phyloP scores from a whole-genome alignment of 116 monocot species.

The Zostera marina region DNA sequence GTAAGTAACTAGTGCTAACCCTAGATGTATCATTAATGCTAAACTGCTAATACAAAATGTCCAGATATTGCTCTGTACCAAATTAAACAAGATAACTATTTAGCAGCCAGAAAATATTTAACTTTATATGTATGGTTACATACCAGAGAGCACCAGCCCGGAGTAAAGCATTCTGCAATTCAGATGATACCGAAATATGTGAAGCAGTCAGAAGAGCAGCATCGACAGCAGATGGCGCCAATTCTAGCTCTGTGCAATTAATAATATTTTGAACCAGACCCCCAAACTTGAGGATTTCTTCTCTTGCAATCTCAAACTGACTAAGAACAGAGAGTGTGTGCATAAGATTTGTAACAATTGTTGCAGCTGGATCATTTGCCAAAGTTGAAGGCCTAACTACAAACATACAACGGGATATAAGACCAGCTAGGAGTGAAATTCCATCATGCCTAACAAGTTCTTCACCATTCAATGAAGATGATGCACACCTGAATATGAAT shows the following conservation, averaged over 20 bases:
- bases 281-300: constrained; percentile 76
- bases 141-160: constrained; percentile 92
- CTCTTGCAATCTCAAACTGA: constrained; percentile 82
- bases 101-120: not conserved
- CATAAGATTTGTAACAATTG: constrained; percentile 94
- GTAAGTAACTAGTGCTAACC: too few species aligned
- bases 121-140: constrained; percentile 2
- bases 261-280: constrained; percentile 88
- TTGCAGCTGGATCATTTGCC: constrained; percentile 73
- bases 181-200: constrained; percentile 65
- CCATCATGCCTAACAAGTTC: constrained; percentile 97
- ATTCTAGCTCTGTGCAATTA: constrained; percentile 84
- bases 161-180: constrained; percentile 76
- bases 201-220: constrained; percentile 92
- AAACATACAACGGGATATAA: constrained; percentile 89
- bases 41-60: too few species aligned
- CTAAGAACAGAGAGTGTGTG: constrained; percentile 76
- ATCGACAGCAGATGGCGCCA: constrained; percentile 81
- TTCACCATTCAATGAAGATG: constrained; percentile 96
- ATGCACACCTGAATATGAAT: constrained; percentile 48
- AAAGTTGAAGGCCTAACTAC: constrained; percentile 92
- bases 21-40: too few species aligned
- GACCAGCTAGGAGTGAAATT: constrained; percentile 79
- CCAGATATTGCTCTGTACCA: not conserved
- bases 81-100: not conserved